A percentile compares a stretch with the other conserved stretches of the same genome.
Evolutionary conservation across 257 asterid species (phyloP).

Genomic region (Solanum clarkiae): DNA sequence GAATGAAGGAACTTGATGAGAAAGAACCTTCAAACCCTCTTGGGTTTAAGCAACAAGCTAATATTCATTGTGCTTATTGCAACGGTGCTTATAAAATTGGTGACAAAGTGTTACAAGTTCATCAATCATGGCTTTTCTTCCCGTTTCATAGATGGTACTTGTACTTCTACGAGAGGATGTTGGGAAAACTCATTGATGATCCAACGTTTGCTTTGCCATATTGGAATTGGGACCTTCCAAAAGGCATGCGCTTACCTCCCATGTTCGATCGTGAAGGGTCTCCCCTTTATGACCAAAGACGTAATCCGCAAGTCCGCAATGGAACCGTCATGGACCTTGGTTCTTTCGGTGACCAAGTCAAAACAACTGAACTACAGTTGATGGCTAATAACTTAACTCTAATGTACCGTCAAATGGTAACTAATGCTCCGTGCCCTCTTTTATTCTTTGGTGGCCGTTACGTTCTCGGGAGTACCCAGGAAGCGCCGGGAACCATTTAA

Average conservation of each 20-base stretch:
- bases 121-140: neutral
- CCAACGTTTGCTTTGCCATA: neutral
- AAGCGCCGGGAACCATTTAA: too few relatives aligned
- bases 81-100: too few relatives aligned
- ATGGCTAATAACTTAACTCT: neutral
- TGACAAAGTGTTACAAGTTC: neutral
- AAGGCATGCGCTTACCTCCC: constrained; percentile 5
- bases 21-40: neutral
- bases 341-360: too few relatives aligned
- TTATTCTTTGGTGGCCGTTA: too few relatives aligned
- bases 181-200: neutral
- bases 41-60: neutral
- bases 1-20: neutral
- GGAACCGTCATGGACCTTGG: too few relatives aligned
- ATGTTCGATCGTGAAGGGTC: neutral
- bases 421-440: neutral
- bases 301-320: too few relatives aligned
- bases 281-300: neutral
- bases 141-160: constrained; percentile 15
- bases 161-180: neutral
- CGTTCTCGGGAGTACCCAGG: too few relatives aligned
- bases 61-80: too few relatives aligned
- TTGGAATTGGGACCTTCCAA: neutral
- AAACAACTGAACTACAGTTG: neutral
- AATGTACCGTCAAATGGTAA: constrained; percentile 7